Evolutionary conservation across 192 early-diverging fungal species (phyloP).

Genomic region (Borealophlyctis nickersoniae): DNA sequence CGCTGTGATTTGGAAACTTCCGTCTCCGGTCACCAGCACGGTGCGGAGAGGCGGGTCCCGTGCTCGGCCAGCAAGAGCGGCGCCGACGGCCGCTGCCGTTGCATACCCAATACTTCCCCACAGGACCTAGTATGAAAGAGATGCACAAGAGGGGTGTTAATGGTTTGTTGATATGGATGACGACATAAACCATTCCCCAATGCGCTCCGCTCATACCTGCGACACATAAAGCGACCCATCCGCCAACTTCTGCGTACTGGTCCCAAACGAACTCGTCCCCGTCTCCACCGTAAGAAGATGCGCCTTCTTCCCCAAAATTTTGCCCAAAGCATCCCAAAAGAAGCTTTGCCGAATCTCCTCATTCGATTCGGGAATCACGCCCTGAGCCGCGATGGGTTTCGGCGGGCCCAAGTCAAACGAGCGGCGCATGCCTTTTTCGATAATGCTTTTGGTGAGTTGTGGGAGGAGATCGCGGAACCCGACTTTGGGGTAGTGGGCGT

Average conservation of each 20-base stretch:
- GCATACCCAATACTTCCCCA: slow-evolving; percentile 40
- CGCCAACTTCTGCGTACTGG: slow-evolving; percentile 33
- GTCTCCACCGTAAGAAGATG: slow-evolving; percentile 42
- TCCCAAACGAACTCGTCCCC: slow-evolving; percentile 45
- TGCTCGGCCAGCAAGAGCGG: slow-evolving; percentile 36
- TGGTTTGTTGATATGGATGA: too few relatives aligned
- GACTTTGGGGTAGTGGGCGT: slow-evolving; percentile 40
- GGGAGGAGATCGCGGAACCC: slow-evolving; percentile 35
- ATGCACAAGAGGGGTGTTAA: too few relatives aligned
- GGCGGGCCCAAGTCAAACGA: slow-evolving; percentile 8
- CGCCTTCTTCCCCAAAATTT: slow-evolving; percentile 24
- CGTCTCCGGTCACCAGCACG: slow-evolving; percentile 48
- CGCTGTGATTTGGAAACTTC: slow-evolving; percentile 50
- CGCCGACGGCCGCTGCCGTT: slow-evolving; percentile 43
- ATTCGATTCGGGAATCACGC: not conserved
- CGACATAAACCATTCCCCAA: too few relatives aligned
- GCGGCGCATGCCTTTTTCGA: slow-evolving; percentile 10
- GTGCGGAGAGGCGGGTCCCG: slow-evolving; percentile 33
- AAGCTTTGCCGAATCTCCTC: slow-evolving; percentile 35
- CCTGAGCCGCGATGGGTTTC: not conserved
- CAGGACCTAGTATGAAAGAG: slow-evolving; percentile 4
- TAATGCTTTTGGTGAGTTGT: slow-evolving; percentile 5
- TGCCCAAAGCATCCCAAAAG: slow-evolving; percentile 40
- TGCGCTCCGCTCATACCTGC: slow-evolving; percentile 34
- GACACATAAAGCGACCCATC: slow-evolving; percentile 34